Evolutionary conservation across 441 rosid genomes (phyloP).

Genomic region (Populus hybrid): DNA sequence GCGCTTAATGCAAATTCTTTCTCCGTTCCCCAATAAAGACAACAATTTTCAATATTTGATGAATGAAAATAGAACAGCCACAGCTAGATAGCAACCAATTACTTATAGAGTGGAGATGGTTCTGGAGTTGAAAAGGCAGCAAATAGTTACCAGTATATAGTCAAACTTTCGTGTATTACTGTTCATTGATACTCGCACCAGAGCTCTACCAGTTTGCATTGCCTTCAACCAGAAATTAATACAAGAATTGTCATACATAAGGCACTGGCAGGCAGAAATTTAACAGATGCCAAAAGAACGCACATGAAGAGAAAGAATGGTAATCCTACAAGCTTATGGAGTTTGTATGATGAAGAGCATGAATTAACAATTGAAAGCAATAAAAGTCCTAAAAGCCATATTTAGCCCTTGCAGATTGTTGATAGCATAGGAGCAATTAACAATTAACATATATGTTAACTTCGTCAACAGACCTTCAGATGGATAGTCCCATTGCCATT

Average conservation of each 20-base stretch:
- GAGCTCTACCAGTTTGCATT: slow-evolving; percentile 72
- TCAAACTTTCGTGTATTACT: slow-evolving; percentile 58
- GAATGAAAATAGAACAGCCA: not conserved
- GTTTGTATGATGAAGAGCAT: not conserved
- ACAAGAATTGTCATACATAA: slow-evolving; percentile 15
- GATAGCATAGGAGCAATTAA: not conserved
- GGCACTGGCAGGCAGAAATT: slow-evolving; percentile 9
- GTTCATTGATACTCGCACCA: slow-evolving; percentile 62
- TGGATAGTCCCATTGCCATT: slow-evolving; percentile 41
- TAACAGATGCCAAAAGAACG: slow-evolving; percentile 10
- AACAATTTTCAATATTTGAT: not conserved
- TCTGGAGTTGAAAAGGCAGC: slow-evolving; percentile 1
- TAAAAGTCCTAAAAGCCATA: slow-evolving; percentile 1
- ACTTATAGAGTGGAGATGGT: slow-evolving; percentile 4
- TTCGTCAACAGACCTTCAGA: slow-evolving; percentile 62
- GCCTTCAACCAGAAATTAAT: slow-evolving; percentile 57
- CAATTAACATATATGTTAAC: not conserved
- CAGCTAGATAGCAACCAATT: not conserved
- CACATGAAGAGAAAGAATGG: not conserved
- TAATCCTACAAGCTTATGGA: slow-evolving; percentile 1
- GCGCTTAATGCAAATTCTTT: not conserved
- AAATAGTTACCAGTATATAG: slow-evolving; percentile 63
- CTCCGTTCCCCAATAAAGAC: not conserved
- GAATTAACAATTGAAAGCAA: slow-evolving; percentile 9
- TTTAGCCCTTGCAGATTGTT: not conserved